These are phyloP conservation scores for Fusarium pseudonygamai DNA, from an alignment of 2,329 filamentous ascomycete genomes.

Conservation along the genomic window DNA sequence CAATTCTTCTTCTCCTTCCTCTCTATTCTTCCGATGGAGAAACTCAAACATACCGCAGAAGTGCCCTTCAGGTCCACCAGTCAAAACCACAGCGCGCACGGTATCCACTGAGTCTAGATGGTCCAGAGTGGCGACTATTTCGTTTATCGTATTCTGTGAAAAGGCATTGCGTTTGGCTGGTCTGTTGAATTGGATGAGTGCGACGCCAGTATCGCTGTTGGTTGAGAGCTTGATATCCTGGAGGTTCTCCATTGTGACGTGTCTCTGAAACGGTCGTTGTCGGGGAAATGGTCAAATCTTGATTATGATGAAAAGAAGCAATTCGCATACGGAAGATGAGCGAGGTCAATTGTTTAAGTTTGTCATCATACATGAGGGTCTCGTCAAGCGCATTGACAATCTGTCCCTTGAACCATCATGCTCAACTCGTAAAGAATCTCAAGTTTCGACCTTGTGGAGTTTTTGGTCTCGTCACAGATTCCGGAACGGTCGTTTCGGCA, in stretches of 20 bases:
- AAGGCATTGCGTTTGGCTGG: constrained; percentile 32
- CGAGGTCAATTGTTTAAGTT: constrained; percentile 7
- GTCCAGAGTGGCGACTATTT: constrained; percentile 14
- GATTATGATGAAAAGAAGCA: background rate
- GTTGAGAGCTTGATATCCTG: constrained; percentile 14
- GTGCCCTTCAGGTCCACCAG: constrained; percentile 23
- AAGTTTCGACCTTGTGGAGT: constrained; percentile 14
- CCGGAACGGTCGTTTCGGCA: constrained; percentile 10
- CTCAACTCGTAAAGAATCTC: background rate
- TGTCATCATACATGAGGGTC: background rate
- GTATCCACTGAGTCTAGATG: constrained; percentile 16
- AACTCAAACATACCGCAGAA: constrained; percentile 23
- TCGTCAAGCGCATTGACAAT: background rate
- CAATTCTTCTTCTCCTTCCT: background rate
- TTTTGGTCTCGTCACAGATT: constrained; percentile 6
- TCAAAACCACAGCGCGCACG: constrained; percentile 20
- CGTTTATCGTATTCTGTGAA: constrained; percentile 24
- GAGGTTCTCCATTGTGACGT: constrained; percentile 19
- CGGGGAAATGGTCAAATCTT: background rate
- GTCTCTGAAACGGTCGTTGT: background rate
- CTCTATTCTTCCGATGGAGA: background rate
- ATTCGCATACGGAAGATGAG: background rate
- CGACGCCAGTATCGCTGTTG: constrained; percentile 4
- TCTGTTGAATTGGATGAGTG: constrained; percentile 28
- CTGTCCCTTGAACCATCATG: background rate